Percentiles rank a stretch among this genome's conserved stretches.
Evolutionary conservation across 176 grass and related monocot genomes (phyloP).

Genomic region (Poa annua): DNA sequence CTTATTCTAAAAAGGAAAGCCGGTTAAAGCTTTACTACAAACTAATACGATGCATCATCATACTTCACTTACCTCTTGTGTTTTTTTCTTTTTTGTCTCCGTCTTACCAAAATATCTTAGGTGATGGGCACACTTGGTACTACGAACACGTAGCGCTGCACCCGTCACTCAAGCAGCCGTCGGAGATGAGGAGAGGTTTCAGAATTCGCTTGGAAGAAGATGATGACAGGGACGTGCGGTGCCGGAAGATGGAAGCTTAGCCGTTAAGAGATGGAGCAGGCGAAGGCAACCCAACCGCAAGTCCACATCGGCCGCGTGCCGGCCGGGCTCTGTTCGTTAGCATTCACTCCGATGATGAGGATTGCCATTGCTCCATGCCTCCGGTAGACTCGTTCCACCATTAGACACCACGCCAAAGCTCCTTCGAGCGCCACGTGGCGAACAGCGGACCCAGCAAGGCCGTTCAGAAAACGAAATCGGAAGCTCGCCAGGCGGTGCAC

Average conservation of each 20-base stretch:
- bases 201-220: background rate
- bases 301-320: slow-evolving; percentile 42
- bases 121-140: background rate
- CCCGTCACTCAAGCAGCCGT: background rate
- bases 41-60: no score
- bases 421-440: background rate
- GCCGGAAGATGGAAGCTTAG: slow-evolving; percentile 46
- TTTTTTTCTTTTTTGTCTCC: no score
- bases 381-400: background rate
- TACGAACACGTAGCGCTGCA: background rate
- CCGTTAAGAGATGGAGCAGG: slow-evolving; percentile 50
- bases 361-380: background rate
- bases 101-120: background rate
- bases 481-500: background rate
- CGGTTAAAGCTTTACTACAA: no score
- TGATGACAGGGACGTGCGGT: background rate
- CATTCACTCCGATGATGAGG: slow-evolving; percentile 39
- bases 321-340: background rate
- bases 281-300: background rate
- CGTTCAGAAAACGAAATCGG: background rate
- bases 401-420: background rate
- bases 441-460: background rate
- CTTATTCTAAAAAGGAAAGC: no score
- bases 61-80: no score
- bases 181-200: slow-evolving; percentile 3